Conservation (phyloP, 1,139 yeast species). For the Lodderomyces beijingensis region DNA sequence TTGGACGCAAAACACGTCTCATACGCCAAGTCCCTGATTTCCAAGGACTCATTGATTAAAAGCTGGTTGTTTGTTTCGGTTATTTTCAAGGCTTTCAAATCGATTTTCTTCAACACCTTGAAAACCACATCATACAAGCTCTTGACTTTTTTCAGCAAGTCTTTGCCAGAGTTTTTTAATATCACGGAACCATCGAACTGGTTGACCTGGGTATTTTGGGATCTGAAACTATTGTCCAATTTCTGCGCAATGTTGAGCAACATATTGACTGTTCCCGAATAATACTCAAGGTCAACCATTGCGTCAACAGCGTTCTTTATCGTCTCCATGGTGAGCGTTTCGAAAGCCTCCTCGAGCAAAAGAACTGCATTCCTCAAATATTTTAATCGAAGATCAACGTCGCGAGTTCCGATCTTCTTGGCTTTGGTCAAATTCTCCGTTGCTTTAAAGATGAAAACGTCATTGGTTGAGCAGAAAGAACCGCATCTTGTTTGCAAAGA, state of each 20-base stretch:
- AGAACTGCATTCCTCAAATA: slow-evolving; percentile 72
- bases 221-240: slow-evolving; percentile 38
- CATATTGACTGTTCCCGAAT: slow-evolving; percentile 83
- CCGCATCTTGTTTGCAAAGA: slow-evolving; percentile 92
- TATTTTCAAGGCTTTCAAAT: slow-evolving; percentile 56
- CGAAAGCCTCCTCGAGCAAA: slow-evolving; percentile 76
- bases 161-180: slow-evolving; percentile 5
- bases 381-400: slow-evolving; percentile 63
- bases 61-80: slow-evolving; percentile 42
- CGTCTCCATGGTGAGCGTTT: slow-evolving; percentile 71
- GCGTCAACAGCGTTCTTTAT: slow-evolving; percentile 76
- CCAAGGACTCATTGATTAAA: slow-evolving; percentile 50
- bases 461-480: slow-evolving; percentile 90
- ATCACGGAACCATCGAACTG: slow-evolving; percentile 11
- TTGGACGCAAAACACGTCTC: slow-evolving; percentile 66
- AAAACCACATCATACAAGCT: slow-evolving; percentile 72
- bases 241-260: slow-evolving; percentile 72
- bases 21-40: slow-evolving; percentile 69
- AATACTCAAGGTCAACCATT: slow-evolving; percentile 73
- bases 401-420: slow-evolving; percentile 65
- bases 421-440: slow-evolving; percentile 88
- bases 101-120: slow-evolving; percentile 67
- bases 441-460: slow-evolving; percentile 90
- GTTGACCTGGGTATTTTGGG: slow-evolving; percentile 7
- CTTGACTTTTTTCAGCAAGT: slow-evolving; percentile 32